Evolutionary conservation across 768 basidiomycete genomes (phyloP), one percentile per base, ranked within the genome.

Genomic region (Naematelia encephala): DNA sequence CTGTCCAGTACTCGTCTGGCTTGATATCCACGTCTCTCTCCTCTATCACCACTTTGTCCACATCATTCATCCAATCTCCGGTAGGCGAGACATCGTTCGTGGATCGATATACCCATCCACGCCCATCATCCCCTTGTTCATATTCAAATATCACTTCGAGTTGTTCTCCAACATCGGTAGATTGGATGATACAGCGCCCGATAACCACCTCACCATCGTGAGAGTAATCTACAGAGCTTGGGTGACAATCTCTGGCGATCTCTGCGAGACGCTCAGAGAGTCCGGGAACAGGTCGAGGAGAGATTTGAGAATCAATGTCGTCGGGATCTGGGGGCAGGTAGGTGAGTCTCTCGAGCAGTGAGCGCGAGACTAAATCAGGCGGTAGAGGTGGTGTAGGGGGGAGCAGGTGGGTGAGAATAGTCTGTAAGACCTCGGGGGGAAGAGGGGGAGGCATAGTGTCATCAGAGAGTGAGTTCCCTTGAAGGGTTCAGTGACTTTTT

Each of bases 321-420:
- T 54, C 49, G 5, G 57, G 59, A 3, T 57, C 51, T 0, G 73
- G 73, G 10, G 68, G 69, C n/a, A 74, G 62, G 61, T 69, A 74
- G 8, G 59, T 34, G 23, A 68, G 57, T 5, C 68, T 64, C 16
- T 74, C 66, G 10, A 65, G 61, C 29, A 74, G 66, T 1, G 69
- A 42, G 10, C 56, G 58, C 16, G 65, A 60, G 30, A 70, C 50
- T 1, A 72, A 57, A 43, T 63, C 60, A 4, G 64, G 54, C 1
- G 73, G 73, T 4, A 66, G 70, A 16, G 54, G 51, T 12, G 51
- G 43, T 2, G 67, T 59, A 1, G 70, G 73, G 0, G 73, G 63
- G 23, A 74, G 62, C 30, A 74, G 44, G 14, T 43, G 46, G 46
- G 10, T 11, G 8, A 47, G 25, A 21, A 47, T 47, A 5, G n/a